phyloP scores from a whole-genome alignment of 805 yeast species.

The Yamadazyma nakazawae region DNA sequence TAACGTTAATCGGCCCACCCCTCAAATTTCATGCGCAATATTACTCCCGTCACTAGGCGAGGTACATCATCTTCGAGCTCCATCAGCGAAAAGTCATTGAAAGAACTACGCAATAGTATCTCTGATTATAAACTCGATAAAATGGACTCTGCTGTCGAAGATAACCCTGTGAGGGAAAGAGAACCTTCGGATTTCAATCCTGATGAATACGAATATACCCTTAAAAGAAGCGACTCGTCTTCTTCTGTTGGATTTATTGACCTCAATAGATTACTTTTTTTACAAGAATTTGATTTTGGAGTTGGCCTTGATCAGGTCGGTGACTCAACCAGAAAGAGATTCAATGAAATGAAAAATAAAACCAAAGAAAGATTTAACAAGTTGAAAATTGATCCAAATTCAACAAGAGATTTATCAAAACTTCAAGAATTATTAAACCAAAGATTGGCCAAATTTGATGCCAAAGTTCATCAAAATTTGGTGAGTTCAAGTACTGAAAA shows the following conservation, averaged over 20 bases:
- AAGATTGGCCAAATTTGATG: slow-evolving; percentile 33
- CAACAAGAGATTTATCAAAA: slow-evolving; percentile 24
- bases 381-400: slow-evolving; percentile 18
- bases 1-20: background rate
- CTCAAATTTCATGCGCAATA: slow-evolving; percentile 6
- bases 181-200: background rate
- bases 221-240: slow-evolving; percentile 23
- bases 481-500: slow-evolving; percentile 56
- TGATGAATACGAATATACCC: slow-evolving; percentile 7
- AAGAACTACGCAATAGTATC: slow-evolving; percentile 10
- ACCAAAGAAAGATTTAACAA: slow-evolving; percentile 31
- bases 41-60: slow-evolving; percentile 2
- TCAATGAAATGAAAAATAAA: slow-evolving; percentile 33
- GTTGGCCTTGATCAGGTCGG: slow-evolving; percentile 33
- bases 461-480: slow-evolving; percentile 31
- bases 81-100: slow-evolving; percentile 11
- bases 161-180: background rate
- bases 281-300: slow-evolving; percentile 45
- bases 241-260: slow-evolving; percentile 33
- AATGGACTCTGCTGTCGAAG: slow-evolving; percentile 4
- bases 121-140: slow-evolving; percentile 1
- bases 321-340: slow-evolving; percentile 33
- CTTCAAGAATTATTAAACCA: slow-evolving; percentile 31
- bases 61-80: slow-evolving; percentile 6
- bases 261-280: slow-evolving; percentile 32